Evolutionary conservation across 2,329 filamentous ascomycete species (phyloP), one percentile per base, ranked within the genome.

Genomic region (Teratosphaeria zuluensis): DNA sequence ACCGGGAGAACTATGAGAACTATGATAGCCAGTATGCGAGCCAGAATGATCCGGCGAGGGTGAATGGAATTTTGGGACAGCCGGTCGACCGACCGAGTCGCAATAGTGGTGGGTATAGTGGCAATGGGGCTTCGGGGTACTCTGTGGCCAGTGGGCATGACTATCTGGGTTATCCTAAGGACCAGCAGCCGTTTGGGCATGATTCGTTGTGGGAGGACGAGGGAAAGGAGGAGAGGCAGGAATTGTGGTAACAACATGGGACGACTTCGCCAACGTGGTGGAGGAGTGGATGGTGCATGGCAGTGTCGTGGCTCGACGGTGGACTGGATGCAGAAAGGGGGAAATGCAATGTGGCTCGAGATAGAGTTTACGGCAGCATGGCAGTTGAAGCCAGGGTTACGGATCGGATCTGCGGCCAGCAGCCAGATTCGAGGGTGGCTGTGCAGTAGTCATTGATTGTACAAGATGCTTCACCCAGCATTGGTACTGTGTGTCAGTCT

Each of bases 121-220:
- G 5, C 3, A n/a, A 48, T 42, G 46, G 51, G 57, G 48, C 4
- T 33, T 21, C 55, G 30, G 66, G 66, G n/a, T 72, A 72, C 57
- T 69, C 66, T 55, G 70, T 72, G 21, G 65, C 69, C 16, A 66
- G 61, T 56, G 66, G 66, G 52, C 65, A 71, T 56, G 69, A 72
- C 51, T 73, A 73, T 61, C 57, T 73, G 55, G 71, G 70, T 14
- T 69, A 72, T 56, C 63, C 65, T 14, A 67, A 69, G 54, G 64
- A 67, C 52, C 59, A 65, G 57, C 62, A 63, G 58, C 58, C 61
- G 5, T 67, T 68, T 59, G 66, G 66, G 4, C 62, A 66, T 38
- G 53, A 64, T 32, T 54, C 46, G 54, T 53, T 69, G 54, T 71
- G 69, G 70, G 68, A 71, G 35, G 70, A 71, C 42, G 68, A 67